Evolutionary conservation across 2,329 filamentous ascomycete species (phyloP).

Genomic region (Exutisphaerella laricina): DNA sequence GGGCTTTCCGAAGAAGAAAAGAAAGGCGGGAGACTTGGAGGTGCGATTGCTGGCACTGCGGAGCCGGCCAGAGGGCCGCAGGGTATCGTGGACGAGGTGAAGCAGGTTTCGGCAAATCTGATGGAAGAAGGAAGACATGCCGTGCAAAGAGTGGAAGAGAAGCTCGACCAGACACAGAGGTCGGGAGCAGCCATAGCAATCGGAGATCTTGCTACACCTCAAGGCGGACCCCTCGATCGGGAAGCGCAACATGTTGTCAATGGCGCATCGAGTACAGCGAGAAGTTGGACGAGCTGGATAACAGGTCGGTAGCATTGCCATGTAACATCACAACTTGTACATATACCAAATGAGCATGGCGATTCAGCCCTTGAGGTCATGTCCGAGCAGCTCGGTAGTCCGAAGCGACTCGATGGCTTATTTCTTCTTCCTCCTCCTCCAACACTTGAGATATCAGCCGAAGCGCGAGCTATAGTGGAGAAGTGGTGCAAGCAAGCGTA

Average conservation of each 20-base stretch:
- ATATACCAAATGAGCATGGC: conserved; percentile 13
- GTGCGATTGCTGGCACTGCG: conserved; percentile 14
- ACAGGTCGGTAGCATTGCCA: conserved; percentile 30
- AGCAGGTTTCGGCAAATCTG: conserved; percentile 8
- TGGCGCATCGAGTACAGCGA: conserved; percentile 34
- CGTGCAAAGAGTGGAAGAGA: conserved; percentile 32
- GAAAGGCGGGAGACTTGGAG: conserved; percentile 33
- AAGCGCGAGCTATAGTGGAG: too few relatives aligned
- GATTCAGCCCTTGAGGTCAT: too few relatives aligned
- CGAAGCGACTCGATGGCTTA: too few relatives aligned
- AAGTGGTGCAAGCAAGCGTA: too few relatives aligned
- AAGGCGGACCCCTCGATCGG: conserved; percentile 44
- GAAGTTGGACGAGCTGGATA: conserved; percentile 45
- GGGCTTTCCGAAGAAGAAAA: conserved; percentile 34
- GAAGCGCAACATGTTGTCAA: conserved; percentile 39
- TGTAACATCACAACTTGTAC: conserved; percentile 1
- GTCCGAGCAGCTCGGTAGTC: too few relatives aligned
- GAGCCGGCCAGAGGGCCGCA: conserved; percentile 8
- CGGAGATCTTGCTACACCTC: conserved; percentile 20
- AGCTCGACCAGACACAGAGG: conserved; percentile 25
- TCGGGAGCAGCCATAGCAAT: conserved; percentile 25
- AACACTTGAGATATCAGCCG: too few relatives aligned
- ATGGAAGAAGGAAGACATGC: conserved; percentile 27
- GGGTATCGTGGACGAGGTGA: conserved; percentile 9
- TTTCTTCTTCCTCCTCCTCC: too few relatives aligned